A percentile compares a stretch with the other conserved stretches of the same genome.
phyloP scores from a whole-genome alignment of 192 early-diverging fungal species.

The Coemansia erecta region DNA sequence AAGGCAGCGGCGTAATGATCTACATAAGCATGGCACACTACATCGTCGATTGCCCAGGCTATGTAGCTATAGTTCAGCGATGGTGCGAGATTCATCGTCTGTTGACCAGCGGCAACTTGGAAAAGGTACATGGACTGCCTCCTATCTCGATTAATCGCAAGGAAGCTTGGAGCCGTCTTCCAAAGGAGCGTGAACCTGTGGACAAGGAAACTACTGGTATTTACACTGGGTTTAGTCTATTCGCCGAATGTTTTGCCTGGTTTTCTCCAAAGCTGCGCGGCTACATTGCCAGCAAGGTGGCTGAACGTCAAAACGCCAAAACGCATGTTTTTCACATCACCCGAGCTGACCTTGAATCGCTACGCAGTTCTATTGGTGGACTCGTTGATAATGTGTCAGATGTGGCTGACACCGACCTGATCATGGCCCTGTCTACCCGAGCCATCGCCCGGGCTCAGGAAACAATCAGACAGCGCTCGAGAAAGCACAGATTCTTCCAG shows the following conservation, averaged over 20 bases:
- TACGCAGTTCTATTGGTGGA: constrained; percentile 16
- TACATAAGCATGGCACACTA: constrained; percentile 47
- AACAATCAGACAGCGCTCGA: constrained; percentile 1
- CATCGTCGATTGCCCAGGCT: constrained; percentile 27
- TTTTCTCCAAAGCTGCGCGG: constrained; percentile 40
- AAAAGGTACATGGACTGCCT: constrained; percentile 14
- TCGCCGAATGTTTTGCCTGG: constrained; percentile 43
- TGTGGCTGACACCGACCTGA: constrained; percentile 26
- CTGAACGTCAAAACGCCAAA: constrained; percentile 33
- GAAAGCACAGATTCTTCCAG: neutral
- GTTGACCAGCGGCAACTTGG: constrained; percentile 2
- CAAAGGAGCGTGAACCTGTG: constrained; percentile 30
- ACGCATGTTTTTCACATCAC: constrained; percentile 46
- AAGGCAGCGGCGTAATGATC: constrained; percentile 41
- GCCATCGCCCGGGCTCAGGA: constrained; percentile 34
- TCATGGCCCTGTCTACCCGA: constrained; percentile 25
- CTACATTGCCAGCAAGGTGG: constrained; percentile 21
- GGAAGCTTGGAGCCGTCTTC: constrained; percentile 8
- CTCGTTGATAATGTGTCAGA: constrained; percentile 12
- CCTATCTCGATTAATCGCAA: constrained; percentile 22
- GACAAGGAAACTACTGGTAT: constrained; percentile 15
- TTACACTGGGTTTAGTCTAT: constrained; percentile 17
- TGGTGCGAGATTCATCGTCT: constrained; percentile 36
- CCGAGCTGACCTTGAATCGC: constrained; percentile 16
- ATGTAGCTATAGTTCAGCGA: constrained; percentile 36